Evolutionary conservation across 306 rosid species (phyloP), one percentile per base, ranked within the genome.

Genomic region (Cucurbita pepo): DNA sequence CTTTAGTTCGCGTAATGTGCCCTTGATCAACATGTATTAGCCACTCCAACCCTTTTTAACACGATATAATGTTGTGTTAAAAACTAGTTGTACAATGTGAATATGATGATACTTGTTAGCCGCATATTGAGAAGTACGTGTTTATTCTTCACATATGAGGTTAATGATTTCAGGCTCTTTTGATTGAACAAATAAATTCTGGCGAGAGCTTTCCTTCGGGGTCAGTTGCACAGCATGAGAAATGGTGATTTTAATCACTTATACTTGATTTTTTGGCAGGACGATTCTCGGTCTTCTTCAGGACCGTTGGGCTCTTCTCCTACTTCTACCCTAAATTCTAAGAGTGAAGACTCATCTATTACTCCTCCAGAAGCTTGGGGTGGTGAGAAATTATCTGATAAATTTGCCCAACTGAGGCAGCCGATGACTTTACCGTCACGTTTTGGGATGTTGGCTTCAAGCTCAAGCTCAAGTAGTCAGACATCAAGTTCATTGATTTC

Each of bases 281-380:
- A 95, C 78, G 92, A 89, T 64, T 75, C 83, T 38, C 91, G 71
- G 60, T 84, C 96, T 72, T 85, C 94, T 41, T 78, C 86, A 77
- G 85, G 85, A 62, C 81, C 71, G 22, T 79, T 71, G 82, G 97
- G 88, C 56, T 86, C 96, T 75, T 84, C 89, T 78, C 89, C 95
- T 76, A 70, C 87, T 77, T 86, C 90, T 51, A 79, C 96, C 79
- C 84, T 87, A 47, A 80, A 96, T 84, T 80, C 95, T 37, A 95
- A 85, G 80, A 87, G 59, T 62, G 97, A 95, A 76, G 91, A 87
- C 75, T 79, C 90, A 73, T 89, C 98, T 66, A 88, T 91, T 82
- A 95, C 99, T 66, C 99, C 97, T 85, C 97, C 99, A 14, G 99
- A 95, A 86, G 92, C 96, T 77, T 95, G 99, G 99, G 99, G 97